Evolutionary conservation across 177 flowering plant genomes (phyloP), one percentile per base, ranked within the genome.

Genomic region (Tripterygium wilfordii): DNA sequence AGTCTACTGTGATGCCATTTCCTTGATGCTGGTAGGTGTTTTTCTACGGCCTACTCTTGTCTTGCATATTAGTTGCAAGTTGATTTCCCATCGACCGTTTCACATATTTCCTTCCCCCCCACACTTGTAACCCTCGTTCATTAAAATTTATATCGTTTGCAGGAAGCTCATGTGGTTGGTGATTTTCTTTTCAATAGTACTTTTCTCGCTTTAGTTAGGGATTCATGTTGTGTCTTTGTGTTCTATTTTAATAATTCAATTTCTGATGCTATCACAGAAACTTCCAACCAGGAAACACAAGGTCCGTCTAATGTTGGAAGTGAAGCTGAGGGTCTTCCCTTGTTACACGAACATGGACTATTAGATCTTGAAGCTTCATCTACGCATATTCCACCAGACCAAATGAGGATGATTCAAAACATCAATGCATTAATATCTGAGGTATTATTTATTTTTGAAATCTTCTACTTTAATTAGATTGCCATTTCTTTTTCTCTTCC

Each of bases 381-480:
- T 54, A 60, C 57, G 17, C 49, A 55, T 49, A 64, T 94, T 36
- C 97, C 97, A 42, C 54, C 78, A 23, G 95, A 94, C 57, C 99
- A 94, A 58, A 55, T 71, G 69, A 79, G 82, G 63, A 74, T 68
- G 60, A 78, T 90, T 62, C 70, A 68, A 23, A 94, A 80, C 59
- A 94, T 94, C 16, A 76, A 82, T 54, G 51, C 76, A 30, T 56
- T 87, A 56, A 72, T 90, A 31, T 70, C 90, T 16, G 99, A 94
- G 97, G 99, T 94, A 70, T 45, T 8, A 8, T 37, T 44, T 21
- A 26, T 8, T 8, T 33, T n/a, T 24, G 21, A 14, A 15, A 12
- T 31, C 26, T 10, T 19, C 13, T 16, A 14, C n/a, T 6, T 25
- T 26, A n/a, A 9, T 6, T 2, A 22, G 15, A 5, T 41, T 12